Conservation (phyloP, 352 stramenopile species). For the Globisporangium recalcitrans region DNA sequence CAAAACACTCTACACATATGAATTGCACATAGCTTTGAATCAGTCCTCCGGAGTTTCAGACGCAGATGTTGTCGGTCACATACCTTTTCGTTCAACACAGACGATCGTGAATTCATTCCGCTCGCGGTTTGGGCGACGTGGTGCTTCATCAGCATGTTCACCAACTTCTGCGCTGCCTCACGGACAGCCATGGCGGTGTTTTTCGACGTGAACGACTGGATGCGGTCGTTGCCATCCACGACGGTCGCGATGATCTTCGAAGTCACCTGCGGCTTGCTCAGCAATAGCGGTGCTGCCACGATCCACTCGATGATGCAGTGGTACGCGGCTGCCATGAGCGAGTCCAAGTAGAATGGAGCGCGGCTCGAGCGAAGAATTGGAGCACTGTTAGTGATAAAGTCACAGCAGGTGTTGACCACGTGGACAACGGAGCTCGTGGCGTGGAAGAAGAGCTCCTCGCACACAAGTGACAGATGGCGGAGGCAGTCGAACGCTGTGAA, state of each 20-base stretch:
- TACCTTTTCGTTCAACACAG: slow-evolving; percentile 61
- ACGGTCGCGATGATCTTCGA: slow-evolving; percentile 78
- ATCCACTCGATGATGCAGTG: slow-evolving; percentile 86
- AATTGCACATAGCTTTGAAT: neutral
- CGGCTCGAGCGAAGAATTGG: slow-evolving; percentile 66
- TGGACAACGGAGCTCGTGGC: slow-evolving; percentile 75
- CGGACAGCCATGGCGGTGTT: slow-evolving; percentile 49
- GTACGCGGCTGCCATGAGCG: slow-evolving; percentile 75
- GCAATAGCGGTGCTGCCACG: slow-evolving; percentile 58
- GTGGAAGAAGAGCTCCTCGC: slow-evolving; percentile 69
- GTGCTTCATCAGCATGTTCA: slow-evolving; percentile 87
- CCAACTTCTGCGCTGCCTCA: slow-evolving; percentile 68
- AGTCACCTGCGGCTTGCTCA: slow-evolving; percentile 73
- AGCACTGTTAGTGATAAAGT: slow-evolving; percentile 80
- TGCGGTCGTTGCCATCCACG: slow-evolving; percentile 69
- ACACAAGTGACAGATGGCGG: slow-evolving; percentile 74
- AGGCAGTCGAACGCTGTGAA: slow-evolving; percentile 86
- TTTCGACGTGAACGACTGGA: slow-evolving; percentile 55
- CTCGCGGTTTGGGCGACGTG: slow-evolving; percentile 62
- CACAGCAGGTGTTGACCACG: slow-evolving; percentile 78
- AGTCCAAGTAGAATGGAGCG: slow-evolving; percentile 78
- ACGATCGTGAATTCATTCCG: slow-evolving; percentile 37
- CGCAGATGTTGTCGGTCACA: neutral
- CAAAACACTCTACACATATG: slow-evolving; percentile 38
- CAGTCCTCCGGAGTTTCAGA: neutral